Conservation (phyloP, 805 yeast genomes). For the Suhomyces emberorum region DNA sequence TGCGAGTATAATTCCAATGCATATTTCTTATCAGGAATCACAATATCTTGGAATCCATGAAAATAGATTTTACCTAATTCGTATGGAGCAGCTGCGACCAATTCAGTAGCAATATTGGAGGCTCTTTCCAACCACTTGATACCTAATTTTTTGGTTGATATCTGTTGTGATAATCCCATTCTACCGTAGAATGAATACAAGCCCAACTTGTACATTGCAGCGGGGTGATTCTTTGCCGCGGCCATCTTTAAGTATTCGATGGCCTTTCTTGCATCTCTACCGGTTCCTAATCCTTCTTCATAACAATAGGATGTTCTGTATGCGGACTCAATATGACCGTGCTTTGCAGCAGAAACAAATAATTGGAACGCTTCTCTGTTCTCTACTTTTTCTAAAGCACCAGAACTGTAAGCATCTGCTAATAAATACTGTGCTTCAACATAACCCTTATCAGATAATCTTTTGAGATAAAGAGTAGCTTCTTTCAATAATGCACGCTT, state of each 20-base stretch:
- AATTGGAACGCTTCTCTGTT: conserved; percentile 69
- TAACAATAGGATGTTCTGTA: conserved; percentile 88
- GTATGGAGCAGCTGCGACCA: conserved; percentile 90
- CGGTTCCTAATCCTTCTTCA: conserved; percentile 91
- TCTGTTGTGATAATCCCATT: conserved; percentile 73
- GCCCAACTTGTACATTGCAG: conserved; percentile 95
- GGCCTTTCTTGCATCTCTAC: conserved; percentile 83
- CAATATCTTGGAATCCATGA: conserved; percentile 80
- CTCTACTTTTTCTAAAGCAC: conserved; percentile 78
- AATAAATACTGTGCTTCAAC: conserved; percentile 88
- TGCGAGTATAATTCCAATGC: conserved; percentile 83
- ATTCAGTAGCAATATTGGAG: conserved; percentile 74
- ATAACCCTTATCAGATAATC: conserved; percentile 74
- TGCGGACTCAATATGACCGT: conserved; percentile 87
- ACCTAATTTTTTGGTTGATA: conserved; percentile 76
- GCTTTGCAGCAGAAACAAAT: conserved; percentile 89
- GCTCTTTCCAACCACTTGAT: conserved; percentile 93
- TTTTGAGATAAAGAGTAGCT: conserved; percentile 65
- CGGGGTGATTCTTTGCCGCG: conserved; percentile 87
- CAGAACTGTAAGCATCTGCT: conserved; percentile 86
- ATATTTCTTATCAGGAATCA: conserved; percentile 78
- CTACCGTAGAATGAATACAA: conserved; percentile 77
- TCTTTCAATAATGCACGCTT: conserved; percentile 67
- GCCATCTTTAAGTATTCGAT: conserved; percentile 81
- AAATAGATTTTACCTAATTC: conserved; percentile 85